Evolutionary conservation across 2,329 filamentous ascomycete species (phyloP), one percentile per base, ranked within the genome.

Genomic region (Exserohilum rostratum): DNA sequence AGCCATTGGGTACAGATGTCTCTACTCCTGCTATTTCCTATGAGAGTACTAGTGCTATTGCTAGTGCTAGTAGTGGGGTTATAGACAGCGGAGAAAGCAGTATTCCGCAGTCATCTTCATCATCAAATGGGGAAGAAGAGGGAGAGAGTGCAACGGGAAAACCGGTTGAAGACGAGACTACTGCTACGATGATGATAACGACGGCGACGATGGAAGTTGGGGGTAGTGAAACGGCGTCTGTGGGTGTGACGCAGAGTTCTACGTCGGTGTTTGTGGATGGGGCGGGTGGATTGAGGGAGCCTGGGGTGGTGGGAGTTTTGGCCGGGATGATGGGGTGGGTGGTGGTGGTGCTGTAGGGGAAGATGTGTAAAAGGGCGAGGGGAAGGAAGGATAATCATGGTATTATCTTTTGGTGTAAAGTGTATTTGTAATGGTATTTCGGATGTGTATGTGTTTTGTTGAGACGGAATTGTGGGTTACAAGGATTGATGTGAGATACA

Each of bases 231-330:
- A 61, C 49, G 17, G 56, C 57, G 13, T 33, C 42, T 15, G 31
- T 30, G 3, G 38, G 46, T 17, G 9, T 46, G 2, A 30, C 57
- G n/a, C 10, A 50, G 2, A 35, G 60, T 20, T 34, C 15, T 1
- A 39, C 48, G n/a, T 57, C 66, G 5, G 38, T 44, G 7, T 69
- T 64, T 54, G 65, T 65, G 29, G 64, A 55, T 48, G 65, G 63
- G 2, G 66, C 62, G n/a, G 30, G 25, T 15, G 50, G 63, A 2
- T 65, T 61, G n/a, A 27, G 25, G 13, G 49, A 55, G 2, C 43
- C 59, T 1, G 58, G 61, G 39, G 58, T 61, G 1, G 60, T 63
- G 11, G 52, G 57, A 3, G 45, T 56, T 2, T 37, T 64, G 52
- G 66, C 47, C 13, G 67, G 63, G 22, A 22, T 65, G 3, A 12